Evolutionary conservation across 164 flowering plant species (phyloP).

Genomic region (Liquidambar formosana): DNA sequence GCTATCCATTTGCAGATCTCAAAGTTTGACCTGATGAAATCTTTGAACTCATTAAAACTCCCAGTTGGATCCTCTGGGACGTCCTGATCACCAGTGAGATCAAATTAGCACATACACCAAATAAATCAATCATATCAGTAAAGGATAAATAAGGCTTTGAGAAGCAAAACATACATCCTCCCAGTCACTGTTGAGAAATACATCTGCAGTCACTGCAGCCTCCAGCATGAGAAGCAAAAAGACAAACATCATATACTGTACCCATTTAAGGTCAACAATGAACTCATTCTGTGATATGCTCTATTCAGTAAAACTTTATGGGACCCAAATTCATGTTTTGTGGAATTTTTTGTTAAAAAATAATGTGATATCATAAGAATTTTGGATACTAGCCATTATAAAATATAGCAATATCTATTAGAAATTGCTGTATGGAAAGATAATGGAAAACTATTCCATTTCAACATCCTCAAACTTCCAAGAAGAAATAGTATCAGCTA

Average conservation of each 20-base stretch:
- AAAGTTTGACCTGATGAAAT: slow-evolving; percentile 68
- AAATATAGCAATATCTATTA: neutral
- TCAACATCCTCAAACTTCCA: neutral
- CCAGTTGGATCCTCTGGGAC: slow-evolving; percentile 80
- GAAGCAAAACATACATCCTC: slow-evolving; percentile 54
- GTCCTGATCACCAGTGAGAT: slow-evolving; percentile 45
- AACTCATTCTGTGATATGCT: neutral
- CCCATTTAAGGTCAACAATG: slow-evolving; percentile 39
- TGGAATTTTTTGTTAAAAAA: too few species aligned
- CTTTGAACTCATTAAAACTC: slow-evolving; percentile 55
- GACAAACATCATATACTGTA: slow-evolving; percentile 70
- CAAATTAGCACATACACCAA: neutral
- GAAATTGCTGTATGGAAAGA: neutral
- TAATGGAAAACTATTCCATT: neutral
- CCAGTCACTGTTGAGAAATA: slow-evolving; percentile 74
- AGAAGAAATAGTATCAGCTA: too few species aligned
- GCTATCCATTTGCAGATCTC: slow-evolving; percentile 85
- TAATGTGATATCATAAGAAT: too few species aligned
- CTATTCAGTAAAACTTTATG: neutral
- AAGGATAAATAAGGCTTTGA: neutral
- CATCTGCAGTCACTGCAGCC: slow-evolving; percentile 75
- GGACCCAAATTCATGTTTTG: neutral
- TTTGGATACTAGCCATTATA: too few species aligned
- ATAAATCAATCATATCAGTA: neutral
- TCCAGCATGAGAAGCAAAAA: slow-evolving; percentile 68